Evolutionary conservation across 768 basidiomycete genomes (phyloP), one percentile per base, ranked within the genome.

Genomic region (Lentinula raphanica): DNA sequence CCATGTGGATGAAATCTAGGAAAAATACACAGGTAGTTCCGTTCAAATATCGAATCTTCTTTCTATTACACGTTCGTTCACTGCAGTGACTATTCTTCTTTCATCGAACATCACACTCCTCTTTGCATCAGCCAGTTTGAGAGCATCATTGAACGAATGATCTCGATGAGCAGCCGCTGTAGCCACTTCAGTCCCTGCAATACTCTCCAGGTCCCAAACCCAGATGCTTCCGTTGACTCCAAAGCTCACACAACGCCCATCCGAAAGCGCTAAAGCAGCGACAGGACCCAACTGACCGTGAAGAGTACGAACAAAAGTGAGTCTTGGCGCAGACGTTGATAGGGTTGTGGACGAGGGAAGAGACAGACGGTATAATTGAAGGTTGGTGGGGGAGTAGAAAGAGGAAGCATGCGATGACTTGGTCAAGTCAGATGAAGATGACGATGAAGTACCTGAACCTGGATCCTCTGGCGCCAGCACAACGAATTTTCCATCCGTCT

Each of bases 401-500:
- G 73, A 65, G 11, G 72, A 70, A 23, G 73, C 69, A 56, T 59
- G 49, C n/a, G n/a, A n/a, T n/a, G n/a, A n/a, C n/a, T n/a, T n/a
- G n/a, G n/a, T n/a, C n/a, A n/a, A n/a, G 15, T 67, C 60, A 25
- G 70, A 62, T 48, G 73, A 66, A 17, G 66, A 60, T 38, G 71
- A 63, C 17, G 59, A 45, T 29, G 70, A 62, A n/a, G 61, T 60
- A 6, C 29, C 9, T 23, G 66, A 63, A n/a, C 64, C 39, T 11
- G 59, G 54, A 60, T 79, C 76, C 29, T 79, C 83, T 13, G 88
- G 84, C 13, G 86, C 90, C 49, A 92, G 77, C 12, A 92, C 85
- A 17, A 83, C 84, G 88, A 89, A 93, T 76, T 90, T 92, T 8
- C 91, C 91, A 65, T 92, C 91, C 5, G 91, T 90, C 64, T 90